phyloP scores from a whole-genome alignment of 1,139 yeast species.

The Scheffersomyces titani region DNA sequence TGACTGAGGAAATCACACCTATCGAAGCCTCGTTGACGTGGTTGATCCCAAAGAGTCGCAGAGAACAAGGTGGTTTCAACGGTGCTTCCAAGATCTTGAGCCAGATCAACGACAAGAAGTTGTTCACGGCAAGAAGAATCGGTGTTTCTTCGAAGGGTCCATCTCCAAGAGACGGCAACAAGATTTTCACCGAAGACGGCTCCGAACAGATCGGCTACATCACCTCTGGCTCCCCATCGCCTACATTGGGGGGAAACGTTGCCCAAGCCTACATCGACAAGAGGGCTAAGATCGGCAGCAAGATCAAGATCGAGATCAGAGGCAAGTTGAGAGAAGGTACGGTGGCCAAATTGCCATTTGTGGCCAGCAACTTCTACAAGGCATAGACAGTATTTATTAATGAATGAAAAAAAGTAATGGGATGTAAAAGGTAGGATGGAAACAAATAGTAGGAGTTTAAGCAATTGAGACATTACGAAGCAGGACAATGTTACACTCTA shows the following conservation, averaged over 20 bases:
- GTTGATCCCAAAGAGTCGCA: conserved; percentile 83
- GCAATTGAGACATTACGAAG: background rate
- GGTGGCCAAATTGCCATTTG: conserved; percentile 82
- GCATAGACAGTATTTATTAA: conserved; percentile 1
- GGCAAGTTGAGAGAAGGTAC: conserved; percentile 78
- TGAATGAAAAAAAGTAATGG: background rate
- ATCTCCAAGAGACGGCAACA: conserved; percentile 86
- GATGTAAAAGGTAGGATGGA: background rate
- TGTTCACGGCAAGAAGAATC: conserved; percentile 65
- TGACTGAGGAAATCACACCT: conserved; percentile 80
- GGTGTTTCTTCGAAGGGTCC: conserved; percentile 81
- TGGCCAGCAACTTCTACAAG: conserved; percentile 67
- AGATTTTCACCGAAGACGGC: conserved; percentile 52
- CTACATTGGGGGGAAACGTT: conserved; percentile 81
- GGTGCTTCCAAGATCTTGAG: conserved; percentile 71
- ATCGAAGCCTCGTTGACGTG: conserved; percentile 86
- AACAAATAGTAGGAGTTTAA: too few relatives aligned
- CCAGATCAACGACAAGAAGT: conserved; percentile 67
- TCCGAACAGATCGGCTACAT: conserved; percentile 66
- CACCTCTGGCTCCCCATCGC: conserved; percentile 91
- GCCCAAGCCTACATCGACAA: conserved; percentile 90
- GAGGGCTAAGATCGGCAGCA: conserved; percentile 76
- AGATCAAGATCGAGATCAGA: conserved; percentile 73
- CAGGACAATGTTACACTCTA: background rate
- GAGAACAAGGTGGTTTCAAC: conserved; percentile 65